A percentile compares a stretch with the other conserved stretches of the same genome.
Evolutionary conservation across 2,329 filamentous ascomycete genomes (phyloP).

Genomic region (Trichoderma sp.): DNA sequence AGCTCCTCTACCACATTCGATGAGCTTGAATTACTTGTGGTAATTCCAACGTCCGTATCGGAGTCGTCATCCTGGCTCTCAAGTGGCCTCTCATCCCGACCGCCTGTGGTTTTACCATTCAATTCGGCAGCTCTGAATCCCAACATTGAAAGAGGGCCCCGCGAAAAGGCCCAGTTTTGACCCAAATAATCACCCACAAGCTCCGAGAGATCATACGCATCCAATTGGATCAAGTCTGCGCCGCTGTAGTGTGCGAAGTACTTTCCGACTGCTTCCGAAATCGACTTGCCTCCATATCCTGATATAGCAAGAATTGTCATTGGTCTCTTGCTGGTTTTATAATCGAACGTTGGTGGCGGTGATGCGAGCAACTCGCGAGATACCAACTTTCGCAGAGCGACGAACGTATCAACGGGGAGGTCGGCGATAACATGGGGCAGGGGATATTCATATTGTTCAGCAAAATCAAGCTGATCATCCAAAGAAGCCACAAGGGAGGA

Average conservation of each 20-base stretch:
- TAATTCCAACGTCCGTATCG: constrained; percentile 36
- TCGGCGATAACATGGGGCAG: constrained; percentile 40
- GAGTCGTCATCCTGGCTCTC: constrained; percentile 39
- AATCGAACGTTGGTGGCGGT: constrained; percentile 34
- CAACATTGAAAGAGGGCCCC: constrained; percentile 54
- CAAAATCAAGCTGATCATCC: constrained; percentile 33
- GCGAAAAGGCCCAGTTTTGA: constrained; percentile 53
- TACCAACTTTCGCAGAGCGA: constrained; percentile 34
- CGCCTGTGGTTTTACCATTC: constrained; percentile 54
- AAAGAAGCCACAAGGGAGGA: constrained; percentile 31
- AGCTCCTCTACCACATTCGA: constrained; percentile 46
- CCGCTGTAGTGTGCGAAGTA: constrained; percentile 61
- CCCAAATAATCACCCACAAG: constrained; percentile 71
- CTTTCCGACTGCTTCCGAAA: constrained; percentile 56
- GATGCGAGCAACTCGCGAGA: constrained; percentile 33
- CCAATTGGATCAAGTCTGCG: constrained; percentile 68
- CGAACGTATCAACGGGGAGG: constrained; percentile 37
- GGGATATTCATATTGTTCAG: constrained; percentile 36
- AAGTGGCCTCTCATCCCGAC: constrained; percentile 40
- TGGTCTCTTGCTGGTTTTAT: constrained; percentile 40
- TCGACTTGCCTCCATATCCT: constrained; percentile 41
- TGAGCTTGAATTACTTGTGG: constrained; percentile 32
- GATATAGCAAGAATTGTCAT: constrained; percentile 42
- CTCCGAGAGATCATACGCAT: constrained; percentile 69
- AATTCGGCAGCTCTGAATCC: constrained; percentile 58